Evolutionary conservation across 805 yeast genomes (phyloP), one percentile per base, ranked within the genome.

Genomic region (Maudiozyma turicensis): DNA sequence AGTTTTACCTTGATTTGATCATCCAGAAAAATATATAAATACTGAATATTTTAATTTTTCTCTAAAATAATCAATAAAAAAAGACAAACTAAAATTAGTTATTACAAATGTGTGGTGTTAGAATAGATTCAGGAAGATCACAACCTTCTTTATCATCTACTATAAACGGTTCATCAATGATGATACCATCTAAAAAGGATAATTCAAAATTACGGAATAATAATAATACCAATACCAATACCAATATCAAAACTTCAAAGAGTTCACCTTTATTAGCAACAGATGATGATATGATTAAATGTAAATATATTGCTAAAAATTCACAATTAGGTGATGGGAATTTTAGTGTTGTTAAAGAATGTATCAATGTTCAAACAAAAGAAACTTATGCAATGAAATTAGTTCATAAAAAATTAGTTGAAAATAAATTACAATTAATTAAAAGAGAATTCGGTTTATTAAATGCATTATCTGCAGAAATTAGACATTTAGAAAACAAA

Each of bases 361-460:
- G 81, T 54, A 72, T 70, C 58, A 70, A 71, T 50, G 61, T 60
- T 5, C 53, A 57, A 31, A 73, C 77, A 1, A 68, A 69, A 8
- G 64, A 60, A 34, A 68, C 70, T 43, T 77, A 68, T 56, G 82
- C 82, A 1, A 74, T 76, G 59, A 78, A 78, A 45, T 48, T 63
- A 30, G 59, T 69, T 10, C 59, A 58, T 31, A 68, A 68, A 48
- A 48, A 50, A 8, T 46, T 58, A 40, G 56, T 67, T 8, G 46
- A 49, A 40, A 61, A 58, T 20, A 69, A 65, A 41, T 37, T 66
- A 28, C 64, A 64, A 46, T 45, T 68, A 67, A 70, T 84, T 15
- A 79, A 78, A 49, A 77, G 82, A 54, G 91, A 84, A 62, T 77
- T 84, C 50, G 66, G 71, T 7, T 74, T 82, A 1, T 70, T 84